Conservation (phyloP, 257 asterid species). For the Ligustrum vulgare region DNA sequence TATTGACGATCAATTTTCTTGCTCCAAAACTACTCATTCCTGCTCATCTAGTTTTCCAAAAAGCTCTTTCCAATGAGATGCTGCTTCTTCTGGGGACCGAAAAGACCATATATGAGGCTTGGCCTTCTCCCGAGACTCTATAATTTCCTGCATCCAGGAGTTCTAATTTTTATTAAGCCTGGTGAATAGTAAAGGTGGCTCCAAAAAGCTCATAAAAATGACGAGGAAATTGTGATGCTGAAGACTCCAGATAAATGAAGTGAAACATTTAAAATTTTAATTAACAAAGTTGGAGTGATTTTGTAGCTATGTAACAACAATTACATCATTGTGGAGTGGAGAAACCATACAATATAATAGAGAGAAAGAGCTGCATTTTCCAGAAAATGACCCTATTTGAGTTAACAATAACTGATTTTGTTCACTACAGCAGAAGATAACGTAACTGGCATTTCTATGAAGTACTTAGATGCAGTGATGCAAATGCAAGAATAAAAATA, state of each 20-base stretch:
- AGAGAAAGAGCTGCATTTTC: background rate
- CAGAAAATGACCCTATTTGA: background rate
- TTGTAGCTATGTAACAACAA: conserved; percentile 1
- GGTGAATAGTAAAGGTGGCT: background rate
- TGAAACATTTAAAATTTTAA: background rate
- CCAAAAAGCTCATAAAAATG: background rate
- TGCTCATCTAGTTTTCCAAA: conserved; percentile 45
- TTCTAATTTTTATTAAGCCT: background rate
- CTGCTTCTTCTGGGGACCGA: conserved; percentile 55
- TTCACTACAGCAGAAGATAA: no score
- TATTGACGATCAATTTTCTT: background rate
- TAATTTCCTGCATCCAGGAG: conserved; percentile 52
- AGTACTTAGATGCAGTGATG: no score
- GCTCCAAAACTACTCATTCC: conserved; percentile 19
- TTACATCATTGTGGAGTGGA: background rate
- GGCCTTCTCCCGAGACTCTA: conserved; percentile 45
- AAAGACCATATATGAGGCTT: conserved; percentile 56
- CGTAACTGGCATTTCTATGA: no score
- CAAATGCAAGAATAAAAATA: no score
- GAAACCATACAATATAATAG: background rate
- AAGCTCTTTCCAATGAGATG: conserved; percentile 38
- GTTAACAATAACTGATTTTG: background rate
- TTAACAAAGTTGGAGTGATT: background rate
- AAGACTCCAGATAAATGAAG: background rate
- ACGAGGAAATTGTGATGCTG: background rate